A percentile compares a stretch with the other conserved stretches of the same genome.
Evolutionary conservation across 176 grass and related monocot genomes (phyloP).

Genomic region (Dendrocalamus sinicus): DNA sequence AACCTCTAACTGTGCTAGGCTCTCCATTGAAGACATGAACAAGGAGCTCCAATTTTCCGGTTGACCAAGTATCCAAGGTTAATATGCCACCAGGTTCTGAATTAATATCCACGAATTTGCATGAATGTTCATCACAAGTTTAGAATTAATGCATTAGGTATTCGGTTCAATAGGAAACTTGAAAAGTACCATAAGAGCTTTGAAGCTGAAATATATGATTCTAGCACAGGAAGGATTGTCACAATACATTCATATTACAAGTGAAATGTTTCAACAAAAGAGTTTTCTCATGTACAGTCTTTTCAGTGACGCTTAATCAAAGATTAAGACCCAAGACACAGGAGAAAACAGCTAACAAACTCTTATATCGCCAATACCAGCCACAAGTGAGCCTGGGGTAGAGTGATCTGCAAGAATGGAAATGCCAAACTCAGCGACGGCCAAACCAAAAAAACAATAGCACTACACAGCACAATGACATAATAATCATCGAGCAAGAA

Average conservation of each 20-base stretch:
- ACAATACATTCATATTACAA: conserved; percentile 92
- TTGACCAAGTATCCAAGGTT: conserved; percentile 73
- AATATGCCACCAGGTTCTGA: conserved; percentile 69
- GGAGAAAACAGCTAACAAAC: conserved; percentile 54
- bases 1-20: conserved; percentile 96
- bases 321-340: conserved; percentile 46
- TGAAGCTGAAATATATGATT: conserved; percentile 86
- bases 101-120: conserved; percentile 77
- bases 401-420: conserved; percentile 60
- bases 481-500: conserved; percentile 16
- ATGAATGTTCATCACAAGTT: conserved; percentile 68
- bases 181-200: conserved; percentile 58
- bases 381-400: conserved; percentile 51
- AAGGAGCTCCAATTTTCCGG: conserved; percentile 61
- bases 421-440: conserved; percentile 49
- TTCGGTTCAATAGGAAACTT: conserved; percentile 63
- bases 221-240: conserved; percentile 78
- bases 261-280: conserved; percentile 68
- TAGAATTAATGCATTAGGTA: conserved; percentile 53
- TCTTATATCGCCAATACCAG: conserved; percentile 58
- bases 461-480: conserved; percentile 1
- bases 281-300: conserved; percentile 58
- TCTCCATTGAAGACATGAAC: conserved; percentile 83
- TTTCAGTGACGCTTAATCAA: conserved; percentile 45
- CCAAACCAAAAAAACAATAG: conserved; percentile 30